These are phyloP conservation scores for Cryptosporidium ryanae DNA, from an alignment of 169 alveolate genomes.

Conservation along the genomic window DNA sequence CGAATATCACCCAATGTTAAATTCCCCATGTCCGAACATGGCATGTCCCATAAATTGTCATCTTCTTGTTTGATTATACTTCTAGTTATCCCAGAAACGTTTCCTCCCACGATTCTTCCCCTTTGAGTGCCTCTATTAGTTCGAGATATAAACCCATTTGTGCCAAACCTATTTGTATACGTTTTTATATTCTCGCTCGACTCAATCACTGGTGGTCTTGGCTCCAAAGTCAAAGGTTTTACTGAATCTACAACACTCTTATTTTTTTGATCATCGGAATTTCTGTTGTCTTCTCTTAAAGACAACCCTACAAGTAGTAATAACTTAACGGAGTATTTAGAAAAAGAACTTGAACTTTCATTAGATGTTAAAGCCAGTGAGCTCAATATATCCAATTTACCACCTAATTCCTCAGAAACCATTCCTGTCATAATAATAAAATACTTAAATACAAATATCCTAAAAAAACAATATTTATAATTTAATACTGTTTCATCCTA, in stretches of 20 bases:
- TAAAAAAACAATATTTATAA: too few relatives aligned
- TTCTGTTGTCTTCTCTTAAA: neutral
- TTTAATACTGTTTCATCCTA: too few relatives aligned
- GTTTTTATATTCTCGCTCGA: slow-evolving; percentile 16
- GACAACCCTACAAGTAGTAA: slow-evolving; percentile 20
- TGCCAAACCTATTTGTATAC: slow-evolving; percentile 55
- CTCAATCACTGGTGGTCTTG: slow-evolving; percentile 28
- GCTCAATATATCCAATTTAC: neutral
- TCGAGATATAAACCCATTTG: slow-evolving; percentile 51
- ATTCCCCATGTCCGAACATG: slow-evolving; percentile 52
- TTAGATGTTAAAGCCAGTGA: neutral
- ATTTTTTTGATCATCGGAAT: neutral
- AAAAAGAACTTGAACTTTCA: neutral
- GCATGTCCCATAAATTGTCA: slow-evolving; percentile 72
- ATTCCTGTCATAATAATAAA: slow-evolving; percentile 8
- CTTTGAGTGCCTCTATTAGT: slow-evolving; percentile 32
- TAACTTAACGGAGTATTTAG: slow-evolving; percentile 15
- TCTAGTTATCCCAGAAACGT: slow-evolving; percentile 1
- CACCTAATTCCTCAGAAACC: slow-evolving; percentile 1
- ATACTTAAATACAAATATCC: too few relatives aligned
- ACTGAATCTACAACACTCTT: neutral
- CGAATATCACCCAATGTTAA: slow-evolving; percentile 70
- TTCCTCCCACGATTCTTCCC: slow-evolving; percentile 16
- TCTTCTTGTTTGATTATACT: slow-evolving; percentile 40
- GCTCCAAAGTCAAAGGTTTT: slow-evolving; percentile 14